Evolutionary conservation across 805 yeast genomes (phyloP).

Genomic region (Candida glaebosa): DNA sequence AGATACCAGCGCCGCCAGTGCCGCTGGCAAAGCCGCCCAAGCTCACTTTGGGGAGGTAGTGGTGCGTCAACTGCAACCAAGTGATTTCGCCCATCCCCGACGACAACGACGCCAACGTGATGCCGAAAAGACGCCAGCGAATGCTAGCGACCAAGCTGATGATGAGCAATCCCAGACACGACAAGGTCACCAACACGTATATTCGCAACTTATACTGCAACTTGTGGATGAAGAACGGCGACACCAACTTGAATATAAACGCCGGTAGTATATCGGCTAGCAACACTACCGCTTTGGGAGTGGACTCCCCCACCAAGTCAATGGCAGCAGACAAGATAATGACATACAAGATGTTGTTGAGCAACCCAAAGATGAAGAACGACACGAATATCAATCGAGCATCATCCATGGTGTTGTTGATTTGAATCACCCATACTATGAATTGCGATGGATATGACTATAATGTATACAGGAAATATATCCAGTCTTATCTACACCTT

Average conservation of each 20-base stretch:
- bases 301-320: slow-evolving; percentile 77
- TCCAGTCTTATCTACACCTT: too few species aligned
- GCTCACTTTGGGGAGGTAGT: slow-evolving; percentile 51
- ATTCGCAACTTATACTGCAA: slow-evolving; percentile 60
- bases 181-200: slow-evolving; percentile 49
- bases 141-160: slow-evolving; percentile 46
- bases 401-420: background rate
- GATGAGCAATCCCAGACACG: slow-evolving; percentile 70
- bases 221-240: slow-evolving; percentile 76
- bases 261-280: slow-evolving; percentile 87
- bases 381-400: slow-evolving; percentile 36
- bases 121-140: slow-evolving; percentile 54
- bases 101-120: slow-evolving; percentile 73
- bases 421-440: too few species aligned
- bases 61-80: slow-evolving; percentile 83
- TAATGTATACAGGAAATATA: background rate
- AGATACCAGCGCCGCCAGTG: slow-evolving; percentile 92
- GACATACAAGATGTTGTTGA: slow-evolving; percentile 87
- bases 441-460: too few species aligned
- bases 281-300: slow-evolving; percentile 83
- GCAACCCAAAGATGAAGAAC: slow-evolving; percentile 81
- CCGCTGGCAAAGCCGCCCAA: slow-evolving; percentile 90
- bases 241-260: slow-evolving; percentile 60
- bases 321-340: slow-evolving; percentile 90
- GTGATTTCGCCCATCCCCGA: slow-evolving; percentile 92